phyloP scores from a whole-genome alignment of 2,329 filamentous ascomycete genomes.

The Plenodomus lindquistii region DNA sequence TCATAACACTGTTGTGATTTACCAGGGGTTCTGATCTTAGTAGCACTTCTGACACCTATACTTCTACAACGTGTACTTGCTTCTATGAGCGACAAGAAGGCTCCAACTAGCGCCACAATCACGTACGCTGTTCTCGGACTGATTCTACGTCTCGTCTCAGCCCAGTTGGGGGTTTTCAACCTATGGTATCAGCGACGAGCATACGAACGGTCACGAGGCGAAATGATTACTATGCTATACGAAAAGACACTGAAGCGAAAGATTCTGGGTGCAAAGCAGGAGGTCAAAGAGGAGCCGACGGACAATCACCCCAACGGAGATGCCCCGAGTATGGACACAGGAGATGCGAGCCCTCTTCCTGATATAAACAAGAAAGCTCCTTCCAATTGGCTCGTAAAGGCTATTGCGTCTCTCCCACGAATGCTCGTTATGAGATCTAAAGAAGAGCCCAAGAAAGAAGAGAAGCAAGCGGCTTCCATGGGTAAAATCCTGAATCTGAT shows the following conservation, averaged over 20 bases:
- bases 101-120: constrained; percentile 61
- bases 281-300: constrained; percentile 30
- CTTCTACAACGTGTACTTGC: constrained; percentile 72
- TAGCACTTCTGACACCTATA: constrained; percentile 60
- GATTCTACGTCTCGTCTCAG: constrained; percentile 61
- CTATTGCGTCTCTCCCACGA: constrained; percentile 14
- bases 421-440: constrained; percentile 22
- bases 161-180: constrained; percentile 69
- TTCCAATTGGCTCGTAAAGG: constrained; percentile 7
- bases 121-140: constrained; percentile 69
- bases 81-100: constrained; percentile 62
- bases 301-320: constrained; percentile 21
- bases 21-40: constrained; percentile 2
- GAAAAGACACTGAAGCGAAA: constrained; percentile 75
- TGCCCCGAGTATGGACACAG: constrained; percentile 16
- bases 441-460: constrained; percentile 32
- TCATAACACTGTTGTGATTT: background rate
- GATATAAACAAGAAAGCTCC: constrained; percentile 4
- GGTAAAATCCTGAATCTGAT: constrained; percentile 91
- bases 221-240: constrained; percentile 83
- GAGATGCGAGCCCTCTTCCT: constrained; percentile 11
- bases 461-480: constrained; percentile 71
- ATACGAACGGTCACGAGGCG: constrained; percentile 82
- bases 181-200: constrained; percentile 83
- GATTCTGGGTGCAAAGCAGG: constrained; percentile 43